Percentiles rank a stretch among this genome's conserved stretches.
Conservation (phyloP, 225 moss, liverwort and hornwort genomes). For the Sphagnum tenellum region DNA sequence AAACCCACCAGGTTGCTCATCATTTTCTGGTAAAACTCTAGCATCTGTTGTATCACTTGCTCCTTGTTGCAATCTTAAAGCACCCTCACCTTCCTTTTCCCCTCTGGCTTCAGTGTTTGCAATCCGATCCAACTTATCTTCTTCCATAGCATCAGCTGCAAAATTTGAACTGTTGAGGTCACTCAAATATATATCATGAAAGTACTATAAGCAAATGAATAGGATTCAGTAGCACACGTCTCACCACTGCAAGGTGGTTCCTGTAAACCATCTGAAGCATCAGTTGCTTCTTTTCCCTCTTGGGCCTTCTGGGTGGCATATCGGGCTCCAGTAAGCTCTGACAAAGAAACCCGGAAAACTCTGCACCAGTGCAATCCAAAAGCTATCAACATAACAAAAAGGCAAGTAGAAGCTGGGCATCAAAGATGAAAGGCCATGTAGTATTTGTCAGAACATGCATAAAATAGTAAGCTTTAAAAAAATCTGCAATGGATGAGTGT, state of each 20-base stretch:
- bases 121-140: slow-evolving; percentile 4
- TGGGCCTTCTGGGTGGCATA: not conserved
- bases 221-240: too few species aligned
- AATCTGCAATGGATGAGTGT: too few species aligned
- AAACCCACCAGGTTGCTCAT: slow-evolving; percentile 1
- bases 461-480: too few species aligned
- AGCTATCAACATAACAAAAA: too few species aligned
- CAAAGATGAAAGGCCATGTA: too few species aligned
- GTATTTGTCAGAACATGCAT: too few species aligned
- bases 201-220: too few species aligned
- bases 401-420: too few species aligned
- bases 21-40: slow-evolving; percentile 12
- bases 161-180: too few species aligned
- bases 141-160: slow-evolving; percentile 33
- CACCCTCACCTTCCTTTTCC: slow-evolving; percentile 8
- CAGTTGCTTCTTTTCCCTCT: not conserved
- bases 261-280: not conserved
- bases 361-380: slow-evolving; percentile 18
- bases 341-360: slow-evolving; percentile 70
- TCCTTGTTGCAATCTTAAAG: slow-evolving; percentile 10
- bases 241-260: too few species aligned
- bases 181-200: too few species aligned
- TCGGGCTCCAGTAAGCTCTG: slow-evolving; percentile 56
- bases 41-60: slow-evolving; percentile 1
- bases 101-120: slow-evolving; percentile 7